A percentile compares a stretch with the other conserved stretches of the same genome.
phyloP scores from a whole-genome alignment of 2,329 filamentous ascomycete genomes.

The Colletotrichum musae region DNA sequence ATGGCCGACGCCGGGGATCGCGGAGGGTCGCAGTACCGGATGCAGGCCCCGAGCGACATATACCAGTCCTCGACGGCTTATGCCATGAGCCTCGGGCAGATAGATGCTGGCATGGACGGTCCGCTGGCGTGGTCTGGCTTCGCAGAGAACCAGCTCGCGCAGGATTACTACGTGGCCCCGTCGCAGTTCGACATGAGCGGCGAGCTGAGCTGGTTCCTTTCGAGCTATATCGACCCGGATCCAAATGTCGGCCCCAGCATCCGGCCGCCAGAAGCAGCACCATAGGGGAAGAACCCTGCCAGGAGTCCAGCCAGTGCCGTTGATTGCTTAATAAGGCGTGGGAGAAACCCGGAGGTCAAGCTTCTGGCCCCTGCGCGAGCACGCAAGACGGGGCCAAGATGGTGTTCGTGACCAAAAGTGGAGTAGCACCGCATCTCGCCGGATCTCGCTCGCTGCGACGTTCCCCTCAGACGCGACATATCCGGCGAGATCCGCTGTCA shows the following conservation, averaged over 20 bases:
- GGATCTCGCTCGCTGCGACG: constrained; percentile 27
- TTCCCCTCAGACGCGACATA: not conserved
- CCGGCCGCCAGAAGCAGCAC: not conserved
- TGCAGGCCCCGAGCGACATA: constrained; percentile 18
- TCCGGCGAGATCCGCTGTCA: constrained; percentile 24
- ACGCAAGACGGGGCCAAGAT: constrained; percentile 33
- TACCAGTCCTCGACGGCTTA: constrained; percentile 10
- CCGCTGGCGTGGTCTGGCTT: constrained; percentile 26
- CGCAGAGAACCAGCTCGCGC: constrained; percentile 25
- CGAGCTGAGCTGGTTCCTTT: constrained; percentile 32
- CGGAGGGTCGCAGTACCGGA: constrained; percentile 1
- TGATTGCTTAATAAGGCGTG: not conserved
- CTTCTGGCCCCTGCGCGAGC: not conserved
- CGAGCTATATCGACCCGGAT: constrained; percentile 27
- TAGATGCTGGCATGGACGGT: constrained; percentile 5
- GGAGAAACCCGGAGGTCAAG: not conserved
- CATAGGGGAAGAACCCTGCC: not conserved
- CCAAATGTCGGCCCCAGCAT: not conserved
- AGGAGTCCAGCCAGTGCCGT: not conserved
- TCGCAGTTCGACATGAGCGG: constrained; percentile 34
- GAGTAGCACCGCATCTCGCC: constrained; percentile 24
- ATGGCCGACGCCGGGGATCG: not conserved
- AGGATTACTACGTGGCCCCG: constrained; percentile 27
- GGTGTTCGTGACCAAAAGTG: constrained; percentile 23
- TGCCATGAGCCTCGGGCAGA: not conserved